Base-by-base conservation (phyloP, 2,329 filamentous ascomycete genomes). In the Cordyceps tenuipes region DNA sequence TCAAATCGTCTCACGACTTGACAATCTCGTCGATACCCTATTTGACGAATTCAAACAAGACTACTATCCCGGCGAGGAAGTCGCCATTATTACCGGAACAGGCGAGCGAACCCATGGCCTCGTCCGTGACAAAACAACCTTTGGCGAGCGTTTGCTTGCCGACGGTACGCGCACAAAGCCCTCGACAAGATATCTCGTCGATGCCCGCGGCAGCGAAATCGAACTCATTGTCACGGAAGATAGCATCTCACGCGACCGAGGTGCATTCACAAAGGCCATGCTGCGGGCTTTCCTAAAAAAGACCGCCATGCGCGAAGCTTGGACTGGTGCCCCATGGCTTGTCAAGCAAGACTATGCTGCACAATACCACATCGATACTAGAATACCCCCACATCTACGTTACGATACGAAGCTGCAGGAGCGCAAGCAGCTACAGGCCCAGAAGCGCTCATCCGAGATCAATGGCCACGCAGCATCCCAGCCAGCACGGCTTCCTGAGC, bases 241-340 rank as follows among this genome's bases (percentile, higher is more conserved):
- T 54, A 88, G 96, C 69, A 87, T 97, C 60, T 87, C 84, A 63
- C 88, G 94, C 63, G 92, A 97, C 70, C 86, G 91, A 57, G 96
- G 93, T 67, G 83, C 90, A 51, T 99, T 97, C 70, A 97, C 93
- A 31, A 97, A 99, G 74, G 87, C 92, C 53, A 92, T 97, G 72
- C 79, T 99, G 46, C 86, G 93, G 39, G 91, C 91, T 6, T 99
- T 97, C 65, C 90, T 99, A 64, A 96, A 96, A 71, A 92, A 95
- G 73, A 94, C 91, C 0, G 88, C 97, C n/a, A 88, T 87, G 2
- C 81, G 93, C 63, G 94, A 97, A 69, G 84, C 91, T 4, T 97
- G 92, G 91, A 93, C 86, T 62, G 93, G 93, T n/a, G 94, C 94
- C 0, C 93, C 94, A 0, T 99, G 94, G 94, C 77, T 96, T 59